Base-by-base conservation (phyloP, 164 flowering plant genomes). In the Dillenia suffruticosa region DNA sequence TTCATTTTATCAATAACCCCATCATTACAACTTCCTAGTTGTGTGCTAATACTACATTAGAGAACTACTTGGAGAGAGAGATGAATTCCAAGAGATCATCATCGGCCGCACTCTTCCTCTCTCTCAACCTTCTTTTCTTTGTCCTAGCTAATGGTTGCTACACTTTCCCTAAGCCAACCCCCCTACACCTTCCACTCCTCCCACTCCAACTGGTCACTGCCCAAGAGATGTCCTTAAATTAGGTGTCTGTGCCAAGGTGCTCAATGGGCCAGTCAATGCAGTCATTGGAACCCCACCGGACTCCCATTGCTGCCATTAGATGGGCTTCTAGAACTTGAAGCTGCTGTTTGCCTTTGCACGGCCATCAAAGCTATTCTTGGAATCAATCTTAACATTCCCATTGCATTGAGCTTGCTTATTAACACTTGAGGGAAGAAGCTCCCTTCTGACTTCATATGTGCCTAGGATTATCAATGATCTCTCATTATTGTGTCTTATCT, bases 301-400 rank as follows among this genome's bases (percentile, higher is more conserved):
- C 3, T 11, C 48, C 15, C 79, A 65, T 13, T 79, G 81, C 52
- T 79, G 83, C 49, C 74, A 2, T 68, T 79, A 2, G 57, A 49
- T 8, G 83, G 83, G 24, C 79, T 79, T 24, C 40, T 72, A 13
- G 83, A 79, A 44, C 76, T 77, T n/a, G 83, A 77, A 68, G 83
- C 70, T 12, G 81, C 79, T 0, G 64, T 74, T 3, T 77, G 82
- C 64, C 78, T 77, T 49, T 81, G 82, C 75, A 75, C 80, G 49
- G 82, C 78, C 57, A 59, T 77, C 64, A 77, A 70, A 62, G 81
- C 84, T 19, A 49, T 79, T 44, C 70, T 79, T 55, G 83, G 83
- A 44, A 67, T 79, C 67, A 64, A 74, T 65, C 68, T 79, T 46
- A 54, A 79, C 60, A 70, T 79, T 46, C 80, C 80, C 44, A 50